Base-by-base conservation (phyloP, 2,329 filamentous ascomycete species). In the Fusarium abutilonis region DNA sequence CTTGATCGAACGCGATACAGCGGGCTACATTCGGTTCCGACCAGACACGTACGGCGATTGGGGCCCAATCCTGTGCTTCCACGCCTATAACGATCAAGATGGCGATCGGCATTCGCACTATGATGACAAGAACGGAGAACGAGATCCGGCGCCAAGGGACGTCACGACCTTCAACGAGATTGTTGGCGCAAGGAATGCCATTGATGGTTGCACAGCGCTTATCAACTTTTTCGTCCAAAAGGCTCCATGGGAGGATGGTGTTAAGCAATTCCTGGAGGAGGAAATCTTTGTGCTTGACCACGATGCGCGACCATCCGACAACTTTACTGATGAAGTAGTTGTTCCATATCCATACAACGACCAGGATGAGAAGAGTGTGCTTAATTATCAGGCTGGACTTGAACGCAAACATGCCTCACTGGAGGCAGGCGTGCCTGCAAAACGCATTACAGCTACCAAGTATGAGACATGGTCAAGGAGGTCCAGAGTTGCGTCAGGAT, bases 71-170 rank as follows among this genome's bases (percentile, higher is more conserved):
- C 14, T 64, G 1, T 55, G 48, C 28, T 64, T 64, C 14, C 60
- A 64, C 17, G 47, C 52, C 0, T 64, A 64, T 4, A 50, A 46
- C 1, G 46, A 55, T 3, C 61, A 64, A 15, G 49, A 51, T 8
- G 60, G 56, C 1, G 56, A 60, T 21, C 50, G 55, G 0, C 61
- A 64, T 3, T 29, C 32, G 2, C 61, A 64, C 13, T 64, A 64
- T 2, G 61, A 64, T 3, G 61, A 60, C 1, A 47, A 58, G 10
- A 31, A 47, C 1, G 58, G 53, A 1, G 58, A 52, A 26, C 19
- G 36, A 1, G 56, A 63, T 2, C 59, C 59, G 4, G 19, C 28
- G 4, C 56, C 56, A 1, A 49, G 17, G n/a, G 52, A 63, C n/a
- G 41, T 58, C 0, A 58, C 53, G 0, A 53, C 59, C 0, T 63